Evolutionary conservation across 345 rosid species (phyloP).

Genomic region (Erucastrum elatum): DNA sequence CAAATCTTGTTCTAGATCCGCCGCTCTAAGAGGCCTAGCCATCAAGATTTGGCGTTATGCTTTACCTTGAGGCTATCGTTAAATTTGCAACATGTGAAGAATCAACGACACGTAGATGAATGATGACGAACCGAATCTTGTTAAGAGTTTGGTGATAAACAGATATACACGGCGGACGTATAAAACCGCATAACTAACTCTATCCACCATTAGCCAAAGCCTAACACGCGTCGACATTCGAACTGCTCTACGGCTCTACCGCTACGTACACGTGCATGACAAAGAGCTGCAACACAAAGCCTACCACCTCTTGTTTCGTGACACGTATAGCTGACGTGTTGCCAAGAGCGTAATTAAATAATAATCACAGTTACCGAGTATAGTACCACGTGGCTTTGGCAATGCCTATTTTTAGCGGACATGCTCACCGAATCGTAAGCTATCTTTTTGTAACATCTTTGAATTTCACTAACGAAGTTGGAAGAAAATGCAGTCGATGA

Average conservation of each 20-base stretch:
- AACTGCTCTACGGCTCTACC: neutral
- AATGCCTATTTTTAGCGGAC: constrained; percentile 18
- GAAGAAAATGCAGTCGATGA: constrained; percentile 48
- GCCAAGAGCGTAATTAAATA: constrained; percentile 17
- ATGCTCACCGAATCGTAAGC: neutral
- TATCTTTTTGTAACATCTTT: constrained; percentile 4
- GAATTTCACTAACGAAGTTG: neutral
- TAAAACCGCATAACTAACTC: neutral
- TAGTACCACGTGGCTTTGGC: neutral
- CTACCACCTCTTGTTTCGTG: constrained; percentile 23
- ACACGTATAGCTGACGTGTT: constrained; percentile 24
- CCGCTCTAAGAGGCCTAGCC: neutral
- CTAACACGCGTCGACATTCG: constrained; percentile 4
- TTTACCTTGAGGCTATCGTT: neutral
- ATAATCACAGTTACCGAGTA: neutral
- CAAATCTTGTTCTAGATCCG: too few species aligned
- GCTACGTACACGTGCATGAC: constrained; percentile 29
- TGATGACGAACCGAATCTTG: neutral
- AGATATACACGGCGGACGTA: neutral
- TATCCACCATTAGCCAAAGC: neutral
- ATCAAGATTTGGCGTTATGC: neutral
- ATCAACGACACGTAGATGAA: neutral
- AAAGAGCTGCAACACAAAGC: constrained; percentile 21
- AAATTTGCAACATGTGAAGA: neutral
- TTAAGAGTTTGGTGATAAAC: neutral